A percentile compares a stretch with the other conserved stretches of the same genome.
These are phyloP conservation scores for Rhododendron ferrugineum DNA, from an alignment of 148 eudicot species.

Conservation along the genomic window DNA sequence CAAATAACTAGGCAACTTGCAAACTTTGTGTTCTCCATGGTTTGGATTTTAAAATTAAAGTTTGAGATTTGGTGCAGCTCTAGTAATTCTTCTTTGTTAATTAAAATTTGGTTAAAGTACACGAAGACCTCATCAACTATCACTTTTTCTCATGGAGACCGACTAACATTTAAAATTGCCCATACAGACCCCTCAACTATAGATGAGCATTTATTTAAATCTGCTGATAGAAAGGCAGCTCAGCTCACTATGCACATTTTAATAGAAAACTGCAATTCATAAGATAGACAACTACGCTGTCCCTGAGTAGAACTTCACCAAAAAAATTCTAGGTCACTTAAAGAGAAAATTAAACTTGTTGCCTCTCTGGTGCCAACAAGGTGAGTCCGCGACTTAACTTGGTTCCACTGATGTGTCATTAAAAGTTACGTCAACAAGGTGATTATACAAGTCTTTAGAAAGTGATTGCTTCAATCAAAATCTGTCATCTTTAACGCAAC, in stretches of 20 bases:
- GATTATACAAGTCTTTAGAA: not conserved
- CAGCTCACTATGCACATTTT: not conserved
- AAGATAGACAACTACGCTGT: not conserved
- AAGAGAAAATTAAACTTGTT: not conserved
- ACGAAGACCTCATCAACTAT: too few relatives aligned
- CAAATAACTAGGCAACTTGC: not conserved
- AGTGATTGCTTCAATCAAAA: constrained; percentile 4
- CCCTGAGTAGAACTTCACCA: not conserved
- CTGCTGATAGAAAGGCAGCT: not conserved
- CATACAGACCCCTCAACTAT: not conserved
- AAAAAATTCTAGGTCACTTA: not conserved
- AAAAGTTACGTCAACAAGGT: not conserved
- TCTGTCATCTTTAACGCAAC: not conserved
- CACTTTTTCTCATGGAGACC: too few relatives aligned
- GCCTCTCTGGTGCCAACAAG: not conserved
- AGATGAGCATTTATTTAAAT: not conserved
- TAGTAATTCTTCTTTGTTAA: not conserved
- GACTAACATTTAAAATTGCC: too few relatives aligned
- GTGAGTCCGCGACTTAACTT: not conserved
- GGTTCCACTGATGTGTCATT: not conserved
- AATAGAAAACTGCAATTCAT: not conserved
- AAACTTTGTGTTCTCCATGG: not conserved
- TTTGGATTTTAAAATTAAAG: not conserved
- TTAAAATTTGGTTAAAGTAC: too few relatives aligned
- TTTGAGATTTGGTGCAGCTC: not conserved